Percentiles rank a stretch among this genome's conserved stretches.
Conservation (phyloP, 495 filamentous ascomycete species). For the Penicillium subrubescens region DNA sequence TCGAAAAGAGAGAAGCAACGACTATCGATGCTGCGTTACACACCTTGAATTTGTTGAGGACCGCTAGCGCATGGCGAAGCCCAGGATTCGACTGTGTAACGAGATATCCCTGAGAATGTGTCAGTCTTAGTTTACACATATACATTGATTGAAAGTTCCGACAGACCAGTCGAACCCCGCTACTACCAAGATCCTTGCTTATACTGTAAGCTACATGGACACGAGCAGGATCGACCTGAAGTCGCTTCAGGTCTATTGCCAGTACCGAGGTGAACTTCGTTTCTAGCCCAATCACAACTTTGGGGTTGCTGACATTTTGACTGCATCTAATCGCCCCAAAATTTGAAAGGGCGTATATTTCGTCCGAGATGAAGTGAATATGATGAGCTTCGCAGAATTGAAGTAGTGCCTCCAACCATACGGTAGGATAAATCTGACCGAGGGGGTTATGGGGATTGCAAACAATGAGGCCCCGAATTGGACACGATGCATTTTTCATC, state of each 20-base stretch:
- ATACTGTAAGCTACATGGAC: conserved; percentile 9
- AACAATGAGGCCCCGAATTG: conserved; percentile 4
- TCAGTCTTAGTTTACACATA: neutral
- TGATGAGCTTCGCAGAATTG: conserved; percentile 5
- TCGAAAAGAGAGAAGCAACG: neutral
- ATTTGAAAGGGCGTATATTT: conserved; percentile 9
- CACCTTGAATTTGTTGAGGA: neutral
- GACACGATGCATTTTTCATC: neutral
- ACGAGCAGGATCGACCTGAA: neutral
- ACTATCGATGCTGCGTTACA: neutral
- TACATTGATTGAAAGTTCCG: neutral
- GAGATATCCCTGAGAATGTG: neutral
- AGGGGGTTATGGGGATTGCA: conserved; percentile 13
- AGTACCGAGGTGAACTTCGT: neutral
- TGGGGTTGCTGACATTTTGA: neutral
- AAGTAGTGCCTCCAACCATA: conserved; percentile 5
- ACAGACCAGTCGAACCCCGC: conserved; percentile 5
- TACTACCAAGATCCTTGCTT: conserved; percentile 11
- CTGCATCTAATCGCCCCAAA: neutral
- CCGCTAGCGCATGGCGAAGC: neutral
- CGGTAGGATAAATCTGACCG: conserved; percentile 1
- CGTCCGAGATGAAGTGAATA: conserved; percentile 7
- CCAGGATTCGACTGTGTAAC: neutral
- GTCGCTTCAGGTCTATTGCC: neutral
- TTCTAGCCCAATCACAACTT: neutral